Evolutionary conservation across 345 rosid genomes (phyloP).

Genomic region (Eucalyptus curtisii): DNA sequence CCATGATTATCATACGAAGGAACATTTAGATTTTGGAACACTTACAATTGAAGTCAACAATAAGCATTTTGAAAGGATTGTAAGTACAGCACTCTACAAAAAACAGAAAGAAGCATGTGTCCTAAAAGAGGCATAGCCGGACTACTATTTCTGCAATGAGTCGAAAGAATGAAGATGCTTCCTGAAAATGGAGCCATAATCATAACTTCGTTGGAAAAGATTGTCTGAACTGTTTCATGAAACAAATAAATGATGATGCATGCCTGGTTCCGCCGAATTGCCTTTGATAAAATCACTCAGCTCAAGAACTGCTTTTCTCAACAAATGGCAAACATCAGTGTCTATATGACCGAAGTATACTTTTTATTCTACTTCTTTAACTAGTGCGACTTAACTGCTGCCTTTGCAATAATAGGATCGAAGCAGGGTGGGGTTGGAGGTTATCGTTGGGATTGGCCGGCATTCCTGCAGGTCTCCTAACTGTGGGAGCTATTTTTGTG

Average conservation of each 20-base stretch:
- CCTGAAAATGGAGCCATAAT: neutral
- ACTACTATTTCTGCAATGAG: neutral
- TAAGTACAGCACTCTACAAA: neutral
- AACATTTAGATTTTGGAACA: neutral
- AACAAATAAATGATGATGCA: neutral
- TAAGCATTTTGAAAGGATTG: neutral
- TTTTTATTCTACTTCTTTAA: neutral
- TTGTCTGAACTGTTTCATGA: neutral
- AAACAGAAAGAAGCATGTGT: neutral
- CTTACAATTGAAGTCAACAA: neutral
- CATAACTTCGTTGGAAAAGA: neutral
- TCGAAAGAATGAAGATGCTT: neutral
- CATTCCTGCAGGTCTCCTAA: constrained; percentile 70
- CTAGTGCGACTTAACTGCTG: neutral
- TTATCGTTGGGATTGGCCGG: constrained; percentile 84
- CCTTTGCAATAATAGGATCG: constrained; percentile 30
- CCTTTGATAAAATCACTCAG: neutral
- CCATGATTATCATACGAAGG: neutral
- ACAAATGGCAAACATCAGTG: neutral
- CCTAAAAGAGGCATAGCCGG: neutral
- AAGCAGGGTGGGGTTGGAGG: constrained; percentile 96
- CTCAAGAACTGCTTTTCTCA: neutral
- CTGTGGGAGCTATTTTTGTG: constrained; percentile 68
- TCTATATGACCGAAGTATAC: neutral
- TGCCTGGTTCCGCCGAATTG: neutral